Evolutionary conservation across 2,329 filamentous ascomycete genomes (phyloP), one percentile per base, ranked within the genome.

Genomic region (Xylaria sp.): DNA sequence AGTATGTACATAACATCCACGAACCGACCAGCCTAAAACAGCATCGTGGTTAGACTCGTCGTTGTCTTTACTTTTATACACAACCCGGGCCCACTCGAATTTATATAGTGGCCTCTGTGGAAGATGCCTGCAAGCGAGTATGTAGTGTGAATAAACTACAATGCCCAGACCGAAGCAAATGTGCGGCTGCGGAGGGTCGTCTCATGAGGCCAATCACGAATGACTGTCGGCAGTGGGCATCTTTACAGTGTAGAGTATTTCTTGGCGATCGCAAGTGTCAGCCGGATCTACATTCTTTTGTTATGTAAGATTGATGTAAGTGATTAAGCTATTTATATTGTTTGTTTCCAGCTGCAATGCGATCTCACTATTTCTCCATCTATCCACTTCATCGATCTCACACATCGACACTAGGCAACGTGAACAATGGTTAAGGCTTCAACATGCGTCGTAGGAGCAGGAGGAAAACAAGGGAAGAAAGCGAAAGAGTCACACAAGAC

Each of bases 381-480:
- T 18, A 18, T n/a, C 7, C 15, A 46, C 4, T 12, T 18, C 1
- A 2, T 31, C 23, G 18, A 28, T 52, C 7, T 28, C 23, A 10
- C 2, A 36, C 2, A 2, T 36, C n/a, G 3, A 48, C 18, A 46
- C 41, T 46, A n/a, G 18, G n/a, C 41, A 15, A n/a, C 18, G 15
- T 46, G 1, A 46, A 33, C 49, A 2, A 20, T n/a, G 3, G 3
- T 13, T 33, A 23, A 8, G 33, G n/a, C 9, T 56, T 9, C 12
- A 12, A 20, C 25, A 12, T 36, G 28, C 31, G 52, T 28, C 25
- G 4, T 2, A 6, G 41, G 15, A 46, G 8, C 0, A 1, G n/a
- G 28, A 46, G 15, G 18, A 46, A 5, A 46, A 13, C 2, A 18
- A 18, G 15, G 28, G 98, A 81, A 94, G 92, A 0, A 85, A 97